Conservation (phyloP, 768 basidiomycete genomes). For the Suillus alpinus region DNA sequence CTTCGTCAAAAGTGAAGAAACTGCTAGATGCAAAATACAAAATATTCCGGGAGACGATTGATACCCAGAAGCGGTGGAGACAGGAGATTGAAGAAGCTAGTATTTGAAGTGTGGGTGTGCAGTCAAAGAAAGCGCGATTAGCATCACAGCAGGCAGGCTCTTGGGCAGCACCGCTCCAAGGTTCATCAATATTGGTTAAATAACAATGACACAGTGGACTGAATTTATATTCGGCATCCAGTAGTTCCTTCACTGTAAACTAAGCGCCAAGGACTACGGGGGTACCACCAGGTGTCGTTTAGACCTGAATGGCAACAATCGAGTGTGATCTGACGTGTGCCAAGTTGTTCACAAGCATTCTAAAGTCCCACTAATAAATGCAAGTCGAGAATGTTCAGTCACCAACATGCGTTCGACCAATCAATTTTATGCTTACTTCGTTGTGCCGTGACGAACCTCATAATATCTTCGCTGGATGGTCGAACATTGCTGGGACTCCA, state of each 20-base stretch:
- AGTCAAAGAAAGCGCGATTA: not conserved
- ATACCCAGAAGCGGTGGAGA: conserved; percentile 88
- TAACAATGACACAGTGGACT: too few species aligned
- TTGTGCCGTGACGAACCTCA: conserved; percentile 11
- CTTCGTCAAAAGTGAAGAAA: conserved; percentile 61
- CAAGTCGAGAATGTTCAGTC: not conserved
- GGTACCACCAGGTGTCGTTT: not conserved
- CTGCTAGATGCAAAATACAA: conserved; percentile 90
- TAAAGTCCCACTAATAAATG: not conserved
- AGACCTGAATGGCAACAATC: not conserved
- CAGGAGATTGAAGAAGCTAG: conserved; percentile 66
- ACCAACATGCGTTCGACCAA: not conserved
- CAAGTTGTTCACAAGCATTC: not conserved
- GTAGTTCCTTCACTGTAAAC: too few species aligned
- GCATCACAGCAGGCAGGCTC: too few species aligned
- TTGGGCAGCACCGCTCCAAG: too few species aligned
- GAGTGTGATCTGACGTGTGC: not conserved
- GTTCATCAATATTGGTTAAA: too few species aligned
- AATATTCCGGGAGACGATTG: conserved; percentile 90
- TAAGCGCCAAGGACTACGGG: too few species aligned
- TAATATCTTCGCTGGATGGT: conserved; percentile 16
- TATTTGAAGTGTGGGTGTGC: conserved; percentile 7
- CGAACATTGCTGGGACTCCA: conserved; percentile 2
- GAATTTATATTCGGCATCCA: too few species aligned
- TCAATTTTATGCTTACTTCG: not conserved